phyloP scores from a whole-genome alignment of 495 filamentous ascomycete species.

The Penicillium diatomitis region DNA sequence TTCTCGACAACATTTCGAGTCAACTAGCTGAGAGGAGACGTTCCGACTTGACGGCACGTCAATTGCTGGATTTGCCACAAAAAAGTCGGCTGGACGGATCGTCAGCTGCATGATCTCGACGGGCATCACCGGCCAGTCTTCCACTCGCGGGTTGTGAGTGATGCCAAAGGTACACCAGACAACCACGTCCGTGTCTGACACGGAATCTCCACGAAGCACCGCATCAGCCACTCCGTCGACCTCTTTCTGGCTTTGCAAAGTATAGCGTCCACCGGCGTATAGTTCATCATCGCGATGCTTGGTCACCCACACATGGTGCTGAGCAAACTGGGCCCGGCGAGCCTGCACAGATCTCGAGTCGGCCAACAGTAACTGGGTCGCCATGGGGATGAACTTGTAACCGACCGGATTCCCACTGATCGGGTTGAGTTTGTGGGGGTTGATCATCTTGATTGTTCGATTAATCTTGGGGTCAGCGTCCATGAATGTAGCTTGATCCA shows the following conservation, averaged over 20 bases:
- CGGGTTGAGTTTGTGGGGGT: conserved; percentile 54
- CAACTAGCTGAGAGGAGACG: conserved; percentile 38
- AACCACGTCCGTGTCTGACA: conserved; percentile 41
- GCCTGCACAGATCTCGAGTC: conserved; percentile 65
- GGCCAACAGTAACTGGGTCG: conserved; percentile 75
- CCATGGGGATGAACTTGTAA: conserved; percentile 69
- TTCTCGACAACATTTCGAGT: conserved; percentile 27
- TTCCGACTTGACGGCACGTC: conserved; percentile 60
- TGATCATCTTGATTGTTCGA: conserved; percentile 76
- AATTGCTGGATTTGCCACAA: conserved; percentile 62
- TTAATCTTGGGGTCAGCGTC: conserved; percentile 60
- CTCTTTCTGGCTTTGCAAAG: conserved; percentile 60
- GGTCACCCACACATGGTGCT: conserved; percentile 80
- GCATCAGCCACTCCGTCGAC: conserved; percentile 54
- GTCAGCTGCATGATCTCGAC: conserved; percentile 49
- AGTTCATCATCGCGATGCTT: conserved; percentile 70
- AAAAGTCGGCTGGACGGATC: conserved; percentile 71
- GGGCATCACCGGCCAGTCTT: conserved; percentile 65
- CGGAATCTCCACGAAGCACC: conserved; percentile 40
- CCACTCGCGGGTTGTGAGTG: conserved; percentile 53
- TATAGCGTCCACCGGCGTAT: conserved; percentile 79
- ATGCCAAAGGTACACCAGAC: conserved; percentile 52
- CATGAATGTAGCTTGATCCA: conserved; percentile 55
- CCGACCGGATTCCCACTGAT: conserved; percentile 69
- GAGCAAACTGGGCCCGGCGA: conserved; percentile 75